Percentiles rank a stretch among this genome's conserved stretches.
Conservation (phyloP, 2,329 filamentous ascomycete species). For the Nemania abortiva region DNA sequence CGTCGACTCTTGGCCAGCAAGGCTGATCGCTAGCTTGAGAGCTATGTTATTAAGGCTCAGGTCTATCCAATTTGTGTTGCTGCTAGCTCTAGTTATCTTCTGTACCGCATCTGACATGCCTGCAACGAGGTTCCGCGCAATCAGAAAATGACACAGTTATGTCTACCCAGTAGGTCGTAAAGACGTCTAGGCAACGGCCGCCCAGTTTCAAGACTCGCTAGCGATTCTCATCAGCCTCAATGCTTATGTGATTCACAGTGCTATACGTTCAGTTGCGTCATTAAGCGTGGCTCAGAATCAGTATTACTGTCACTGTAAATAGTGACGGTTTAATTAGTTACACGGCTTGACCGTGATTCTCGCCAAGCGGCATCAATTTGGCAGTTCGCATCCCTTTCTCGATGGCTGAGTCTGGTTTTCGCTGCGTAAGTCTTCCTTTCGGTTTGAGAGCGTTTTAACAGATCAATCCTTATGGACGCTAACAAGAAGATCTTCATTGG, state of each 20-base stretch:
- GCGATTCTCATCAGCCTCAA: conserved; percentile 20
- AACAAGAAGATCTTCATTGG: conserved; percentile 33
- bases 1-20: not conserved
- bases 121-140: conserved; percentile 8
- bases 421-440: conserved; percentile 15
- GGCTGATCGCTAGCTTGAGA: not conserved
- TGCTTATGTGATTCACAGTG: not conserved
- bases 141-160: conserved; percentile 2
- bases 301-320: conserved; percentile 6
- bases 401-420: conserved; percentile 4
- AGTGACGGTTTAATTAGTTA: conserved; percentile 23
- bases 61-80: not conserved
- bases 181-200: not conserved
- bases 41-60: conserved; percentile 9
- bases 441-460: conserved; percentile 3
- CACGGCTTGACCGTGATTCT: conserved; percentile 34
- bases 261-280: not conserved
- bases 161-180: not conserved
- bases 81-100: not conserved
- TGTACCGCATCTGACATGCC: conserved; percentile 1
- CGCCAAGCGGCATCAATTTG: conserved; percentile 7
- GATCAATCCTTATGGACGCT: conserved; percentile 20
- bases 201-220: conserved; percentile 9
- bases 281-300: conserved; percentile 4
- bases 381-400: not conserved